Conservation (phyloP, 164 flowering plant genomes). For the Paratinospora sagittata region DNA sequence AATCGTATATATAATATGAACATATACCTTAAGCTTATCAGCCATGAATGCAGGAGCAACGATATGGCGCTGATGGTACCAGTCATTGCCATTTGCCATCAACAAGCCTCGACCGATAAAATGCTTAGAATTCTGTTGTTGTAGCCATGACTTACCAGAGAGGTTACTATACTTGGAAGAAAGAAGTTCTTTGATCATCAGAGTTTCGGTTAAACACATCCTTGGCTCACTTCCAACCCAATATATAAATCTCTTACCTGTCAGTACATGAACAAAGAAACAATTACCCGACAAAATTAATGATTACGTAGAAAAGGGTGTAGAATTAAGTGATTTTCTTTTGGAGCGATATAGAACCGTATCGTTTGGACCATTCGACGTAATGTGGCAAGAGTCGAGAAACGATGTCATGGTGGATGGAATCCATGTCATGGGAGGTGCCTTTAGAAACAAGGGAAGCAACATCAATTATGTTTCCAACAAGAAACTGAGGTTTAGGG, state of each 20-base stretch:
- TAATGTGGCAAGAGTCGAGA: slow-evolving; percentile 80
- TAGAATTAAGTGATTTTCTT: not conserved
- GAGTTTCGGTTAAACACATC: slow-evolving; percentile 72
- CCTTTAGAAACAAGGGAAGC: slow-evolving; percentile 49
- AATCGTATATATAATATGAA: not conserved
- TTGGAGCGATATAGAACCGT: slow-evolving; percentile 37
- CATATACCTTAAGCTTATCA: slow-evolving; percentile 69
- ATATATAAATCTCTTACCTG: slow-evolving; percentile 78
- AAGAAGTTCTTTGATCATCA: slow-evolving; percentile 65
- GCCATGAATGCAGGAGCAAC: slow-evolving; percentile 83
- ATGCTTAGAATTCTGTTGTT: slow-evolving; percentile 67
- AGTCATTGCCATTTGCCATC: slow-evolving; percentile 88
- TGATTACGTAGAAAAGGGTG: not conserved
- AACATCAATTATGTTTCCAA: slow-evolving; percentile 72
- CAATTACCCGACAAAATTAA: not conserved
- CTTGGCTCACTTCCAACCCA: slow-evolving; percentile 92
- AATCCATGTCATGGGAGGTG: slow-evolving; percentile 54
- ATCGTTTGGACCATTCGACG: slow-evolving; percentile 65
- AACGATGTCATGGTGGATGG: slow-evolving; percentile 68
- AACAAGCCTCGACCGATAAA: slow-evolving; percentile 77
- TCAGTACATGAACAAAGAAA: too few species aligned
- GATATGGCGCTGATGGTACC: slow-evolving; percentile 87
- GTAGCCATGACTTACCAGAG: slow-evolving; percentile 83
- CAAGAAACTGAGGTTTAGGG: slow-evolving; percentile 68
- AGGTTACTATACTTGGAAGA: slow-evolving; percentile 48